Evolutionary conservation across 2,329 filamentous ascomycete species (phyloP), one percentile per base, ranked within the genome.

Genomic region (Aspergillus uvarum): DNA sequence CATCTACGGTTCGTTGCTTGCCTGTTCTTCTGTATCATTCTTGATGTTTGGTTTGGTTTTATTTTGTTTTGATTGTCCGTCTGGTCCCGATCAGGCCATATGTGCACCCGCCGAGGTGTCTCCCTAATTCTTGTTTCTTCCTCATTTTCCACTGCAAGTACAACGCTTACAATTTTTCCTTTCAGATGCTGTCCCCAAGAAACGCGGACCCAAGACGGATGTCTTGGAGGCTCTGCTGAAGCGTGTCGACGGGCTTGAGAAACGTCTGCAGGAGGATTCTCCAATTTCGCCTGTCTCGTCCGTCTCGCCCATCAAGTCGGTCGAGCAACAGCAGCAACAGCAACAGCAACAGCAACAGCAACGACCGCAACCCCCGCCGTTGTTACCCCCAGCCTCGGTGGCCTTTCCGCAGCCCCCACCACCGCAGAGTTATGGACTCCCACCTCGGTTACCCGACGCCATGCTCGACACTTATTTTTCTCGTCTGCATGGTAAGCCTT

Each of bases 181-280:
- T 35, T 4, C 7, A 74, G 91, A 96, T 80, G 92, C 92, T 26
- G 86, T 95, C 19, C 92, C 92, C 0, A 96, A 96, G 78, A 96
- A 96, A 75, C 84, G 92, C 73, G 92, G 92, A 0, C 92, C 92
- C 2, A 96, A 96, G 77, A 96, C 91, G 29, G 92, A 96, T 73
- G 90, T 96, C 4, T 80, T 96, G 32, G 92, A 96, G 74, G 91
- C 92, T 1, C 79, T 96, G 8, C 72, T 96, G 60, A 96, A 94
- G 75, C 85, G 92, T 56, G 91, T 96, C 2, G 92, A 96, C 73
- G 91, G 91, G 1, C 80, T 96, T 54, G 91, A 96, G 74, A 91
- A 90, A 70, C 87, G 88, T 63, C 80, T 96, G 44, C 90, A 91
- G 72, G 86, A 89, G 64, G 86, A 88, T 69, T 65, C 79, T 56